Conservation (phyloP, 441 rosid species). For the Oxalis stricta region DNA sequence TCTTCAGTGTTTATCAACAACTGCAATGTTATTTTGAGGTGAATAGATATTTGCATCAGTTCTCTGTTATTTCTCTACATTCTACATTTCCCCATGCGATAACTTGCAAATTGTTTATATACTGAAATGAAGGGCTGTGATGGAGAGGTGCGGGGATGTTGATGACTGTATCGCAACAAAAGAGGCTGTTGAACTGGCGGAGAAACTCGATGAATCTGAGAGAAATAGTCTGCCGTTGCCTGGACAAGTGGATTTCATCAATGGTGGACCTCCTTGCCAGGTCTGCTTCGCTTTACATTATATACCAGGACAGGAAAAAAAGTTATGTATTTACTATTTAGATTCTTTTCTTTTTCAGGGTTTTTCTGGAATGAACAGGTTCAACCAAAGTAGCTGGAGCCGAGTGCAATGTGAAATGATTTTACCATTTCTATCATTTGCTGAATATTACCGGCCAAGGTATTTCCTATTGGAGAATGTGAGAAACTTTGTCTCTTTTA, state of each 20-base stretch:
- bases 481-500: slow-evolving; percentile 69
- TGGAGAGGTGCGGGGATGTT: slow-evolving; percentile 61
- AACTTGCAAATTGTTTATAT: not conserved
- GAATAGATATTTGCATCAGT: no score
- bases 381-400: slow-evolving; percentile 71
- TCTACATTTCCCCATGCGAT: not conserved
- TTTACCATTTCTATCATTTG: slow-evolving; percentile 76
- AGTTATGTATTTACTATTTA: no score
- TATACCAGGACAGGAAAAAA: no score
- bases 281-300: no score
- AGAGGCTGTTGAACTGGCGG: slow-evolving; percentile 58
- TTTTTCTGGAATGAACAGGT: slow-evolving; percentile 89
- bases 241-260: slow-evolving; percentile 87
- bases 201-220: slow-evolving; percentile 42
- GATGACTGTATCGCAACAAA: slow-evolving; percentile 75
- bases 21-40: slow-evolving; percentile 92
- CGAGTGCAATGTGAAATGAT: slow-evolving; percentile 87
- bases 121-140: slow-evolving; percentile 49
- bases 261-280: slow-evolving; percentile 97
- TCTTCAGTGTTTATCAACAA: slow-evolving; percentile 54
- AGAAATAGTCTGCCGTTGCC: slow-evolving; percentile 55
- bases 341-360: slow-evolving; percentile 47
- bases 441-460: slow-evolving; percentile 79
- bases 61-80: no score
- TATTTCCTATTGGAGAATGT: slow-evolving; percentile 91